Percentiles rank a stretch among this genome's conserved stretches.
phyloP scores from a whole-genome alignment of 2,329 filamentous ascomycete genomes.

The Colletotrichum neosansevieriae region DNA sequence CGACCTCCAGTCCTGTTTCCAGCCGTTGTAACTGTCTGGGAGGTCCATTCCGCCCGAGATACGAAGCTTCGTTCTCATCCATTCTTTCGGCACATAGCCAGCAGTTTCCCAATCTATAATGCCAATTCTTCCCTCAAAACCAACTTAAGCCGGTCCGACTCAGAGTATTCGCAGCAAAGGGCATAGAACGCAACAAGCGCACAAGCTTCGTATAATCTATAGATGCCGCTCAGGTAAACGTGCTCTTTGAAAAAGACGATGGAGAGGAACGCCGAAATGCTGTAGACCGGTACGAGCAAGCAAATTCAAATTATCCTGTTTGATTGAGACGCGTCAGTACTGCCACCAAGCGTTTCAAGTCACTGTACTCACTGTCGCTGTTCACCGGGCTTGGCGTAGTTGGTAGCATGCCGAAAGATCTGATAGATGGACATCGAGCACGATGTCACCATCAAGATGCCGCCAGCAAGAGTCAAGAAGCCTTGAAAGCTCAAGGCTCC shows the following conservation, averaged over 20 bases:
- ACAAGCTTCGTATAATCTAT: background rate
- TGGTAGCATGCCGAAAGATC: background rate
- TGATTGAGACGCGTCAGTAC: too few species aligned
- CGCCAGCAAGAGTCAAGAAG: background rate
- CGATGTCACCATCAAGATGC: background rate
- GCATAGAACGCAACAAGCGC: constrained; percentile 7
- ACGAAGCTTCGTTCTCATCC: too few species aligned
- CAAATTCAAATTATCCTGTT: background rate
- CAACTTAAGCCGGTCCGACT: background rate
- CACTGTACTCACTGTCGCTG: background rate
- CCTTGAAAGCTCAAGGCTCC: background rate
- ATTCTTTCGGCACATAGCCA: too few species aligned
- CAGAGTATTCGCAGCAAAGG: constrained; percentile 1
- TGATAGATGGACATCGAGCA: background rate
- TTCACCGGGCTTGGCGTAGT: background rate
- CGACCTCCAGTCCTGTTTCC: too few species aligned
- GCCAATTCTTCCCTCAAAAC: too few species aligned
- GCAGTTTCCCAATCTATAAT: too few species aligned
- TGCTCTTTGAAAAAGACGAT: background rate
- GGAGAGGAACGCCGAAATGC: constrained; percentile 2
- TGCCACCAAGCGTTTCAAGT: too few species aligned
- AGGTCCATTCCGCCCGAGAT: too few species aligned
- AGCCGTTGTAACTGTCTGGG: too few species aligned
- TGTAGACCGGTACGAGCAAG: background rate
- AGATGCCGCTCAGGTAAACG: background rate